Percentiles rank a stretch among this genome's conserved stretches.
phyloP scores from a whole-genome alignment of 805 yeast species.

The Cyberlindnera nakhonratchasimensis region DNA sequence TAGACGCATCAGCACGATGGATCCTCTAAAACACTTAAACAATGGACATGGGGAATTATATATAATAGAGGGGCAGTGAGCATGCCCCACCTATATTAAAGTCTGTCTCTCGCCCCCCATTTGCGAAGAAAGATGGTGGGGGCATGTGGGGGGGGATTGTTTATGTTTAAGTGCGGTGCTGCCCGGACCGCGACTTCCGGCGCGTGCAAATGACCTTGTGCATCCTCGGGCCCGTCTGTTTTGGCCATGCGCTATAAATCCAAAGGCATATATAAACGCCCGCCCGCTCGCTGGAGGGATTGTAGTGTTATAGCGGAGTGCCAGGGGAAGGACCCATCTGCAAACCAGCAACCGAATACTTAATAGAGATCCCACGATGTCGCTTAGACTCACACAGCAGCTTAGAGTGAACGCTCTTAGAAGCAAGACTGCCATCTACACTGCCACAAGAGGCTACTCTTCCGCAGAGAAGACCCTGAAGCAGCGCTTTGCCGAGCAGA shows the following conservation, averaged over 20 bases:
- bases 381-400: slow-evolving; percentile 17
- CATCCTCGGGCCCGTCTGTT: slow-evolving; percentile 18
- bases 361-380: slow-evolving; percentile 14
- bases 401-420: slow-evolving; percentile 3
- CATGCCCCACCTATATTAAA: too few relatives aligned
- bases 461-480: slow-evolving; percentile 63
- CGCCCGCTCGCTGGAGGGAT: too few relatives aligned
- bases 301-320: too few relatives aligned
- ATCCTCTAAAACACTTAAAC: too few relatives aligned
- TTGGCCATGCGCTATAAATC: slow-evolving; percentile 1
- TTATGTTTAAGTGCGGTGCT: not conserved
- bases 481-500: slow-evolving; percentile 88
- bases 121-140: too few relatives aligned
- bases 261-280: too few relatives aligned
- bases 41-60: too few relatives aligned
- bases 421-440: slow-evolving; percentile 8
- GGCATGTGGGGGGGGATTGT: not conserved
- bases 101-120: too few relatives aligned
- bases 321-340: too few relatives aligned
- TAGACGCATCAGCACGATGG: too few relatives aligned
- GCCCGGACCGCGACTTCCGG: slow-evolving; percentile 5
- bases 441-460: slow-evolving; percentile 28
- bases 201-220: slow-evolving; percentile 14
- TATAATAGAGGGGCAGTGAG: too few relatives aligned
- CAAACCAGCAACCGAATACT: too few relatives aligned